Evolutionary conservation across 2,329 filamentous ascomycete species (phyloP).

Genomic region (Dothideomycetes sp.): DNA sequence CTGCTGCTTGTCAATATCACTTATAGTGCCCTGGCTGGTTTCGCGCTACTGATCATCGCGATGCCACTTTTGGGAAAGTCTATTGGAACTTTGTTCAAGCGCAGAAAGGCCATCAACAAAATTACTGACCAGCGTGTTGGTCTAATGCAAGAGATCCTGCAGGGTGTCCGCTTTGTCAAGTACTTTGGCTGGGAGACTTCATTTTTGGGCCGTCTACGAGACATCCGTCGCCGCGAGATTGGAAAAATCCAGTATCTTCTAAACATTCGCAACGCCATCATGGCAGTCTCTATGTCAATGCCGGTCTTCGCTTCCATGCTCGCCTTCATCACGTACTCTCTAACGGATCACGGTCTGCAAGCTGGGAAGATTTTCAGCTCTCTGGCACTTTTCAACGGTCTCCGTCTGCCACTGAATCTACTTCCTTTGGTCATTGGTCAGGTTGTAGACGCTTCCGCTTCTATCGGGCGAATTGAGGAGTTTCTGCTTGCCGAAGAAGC

Average conservation of each 20-base stretch:
- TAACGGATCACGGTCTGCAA: conserved; percentile 54
- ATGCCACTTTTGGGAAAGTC: conserved; percentile 68
- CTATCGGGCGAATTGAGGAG: conserved; percentile 73
- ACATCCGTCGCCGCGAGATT: conserved; percentile 68
- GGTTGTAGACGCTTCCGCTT: conserved; percentile 79
- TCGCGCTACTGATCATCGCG: conserved; percentile 67
- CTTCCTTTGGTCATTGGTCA: conserved; percentile 82
- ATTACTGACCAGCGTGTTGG: conserved; percentile 87
- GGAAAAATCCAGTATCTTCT: conserved; percentile 72
- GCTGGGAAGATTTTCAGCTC: conserved; percentile 85
- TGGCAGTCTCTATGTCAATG: conserved; percentile 72
- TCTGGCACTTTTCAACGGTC: conserved; percentile 81
- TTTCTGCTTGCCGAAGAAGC: conserved; percentile 81
- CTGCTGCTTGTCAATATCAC: conserved; percentile 77
- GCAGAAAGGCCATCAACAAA: conserved; percentile 76
- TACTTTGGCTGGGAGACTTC: conserved; percentile 92
- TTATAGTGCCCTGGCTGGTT: conserved; percentile 83
- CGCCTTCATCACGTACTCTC: conserved; percentile 70
- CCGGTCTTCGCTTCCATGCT: conserved; percentile 94
- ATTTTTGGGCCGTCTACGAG: conserved; percentile 65
- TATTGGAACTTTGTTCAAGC: conserved; percentile 64
- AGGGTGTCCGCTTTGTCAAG: conserved; percentile 89
- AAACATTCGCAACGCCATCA: conserved; percentile 73
- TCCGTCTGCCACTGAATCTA: conserved; percentile 82
- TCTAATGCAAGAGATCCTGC: conserved; percentile 83